Conservation (phyloP, 352 stramenopile species). For the Pythium sp. region DNA sequence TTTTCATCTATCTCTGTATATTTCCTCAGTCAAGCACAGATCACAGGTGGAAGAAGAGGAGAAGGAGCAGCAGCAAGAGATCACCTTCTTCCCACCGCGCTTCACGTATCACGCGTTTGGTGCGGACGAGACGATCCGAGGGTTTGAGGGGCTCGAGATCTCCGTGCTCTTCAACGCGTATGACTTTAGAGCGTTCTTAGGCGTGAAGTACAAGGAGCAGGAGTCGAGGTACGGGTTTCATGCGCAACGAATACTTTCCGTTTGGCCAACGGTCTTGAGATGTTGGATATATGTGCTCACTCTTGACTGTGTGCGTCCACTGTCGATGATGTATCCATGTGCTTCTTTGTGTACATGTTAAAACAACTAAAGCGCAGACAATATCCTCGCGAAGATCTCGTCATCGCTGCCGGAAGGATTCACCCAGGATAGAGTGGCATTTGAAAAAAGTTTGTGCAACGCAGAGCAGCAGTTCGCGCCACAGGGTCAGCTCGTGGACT, state of each 20-base stretch:
- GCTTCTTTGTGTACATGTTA: not conserved
- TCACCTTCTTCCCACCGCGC: conserved; percentile 54
- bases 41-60: conserved; percentile 14
- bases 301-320: not conserved
- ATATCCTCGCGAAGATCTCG: conserved; percentile 49
- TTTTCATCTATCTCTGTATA: not conserved
- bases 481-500: conserved; percentile 35
- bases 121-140: conserved; percentile 65
- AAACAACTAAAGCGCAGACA: conserved; percentile 33
- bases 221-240: conserved; percentile 33
- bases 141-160: conserved; percentile 57
- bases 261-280: not conserved
- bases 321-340: not conserved
- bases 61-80: conserved; percentile 30
- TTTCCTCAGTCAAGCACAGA: conserved; percentile 32
- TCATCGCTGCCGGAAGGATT: conserved; percentile 43
- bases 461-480: conserved; percentile 32
- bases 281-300: not conserved
- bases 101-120: conserved; percentile 86
- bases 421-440: conserved; percentile 39
- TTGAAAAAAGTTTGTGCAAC: conserved; percentile 25
- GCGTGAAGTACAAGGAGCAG: conserved; percentile 51
- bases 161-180: conserved; percentile 59
- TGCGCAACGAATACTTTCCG: not conserved
- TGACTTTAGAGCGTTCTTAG: conserved; percentile 59